A percentile compares a stretch with the other conserved stretches of the same genome.
Conservation (phyloP, 345 rosid species). For the Arabis hirsuta region DNA sequence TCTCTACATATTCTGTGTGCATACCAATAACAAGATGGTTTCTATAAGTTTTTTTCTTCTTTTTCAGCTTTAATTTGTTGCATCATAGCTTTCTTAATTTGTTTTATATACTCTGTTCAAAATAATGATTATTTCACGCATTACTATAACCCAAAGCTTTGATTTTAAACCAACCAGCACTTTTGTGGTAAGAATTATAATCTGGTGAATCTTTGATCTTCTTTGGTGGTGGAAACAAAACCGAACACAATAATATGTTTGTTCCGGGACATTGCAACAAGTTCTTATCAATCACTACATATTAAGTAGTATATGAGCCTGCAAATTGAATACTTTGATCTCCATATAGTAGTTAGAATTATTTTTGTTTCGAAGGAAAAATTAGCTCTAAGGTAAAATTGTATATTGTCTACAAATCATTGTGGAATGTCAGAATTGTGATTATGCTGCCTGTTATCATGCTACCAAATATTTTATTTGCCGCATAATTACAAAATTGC, state of each 20-base stretch:
- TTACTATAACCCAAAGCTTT: constrained; percentile 5
- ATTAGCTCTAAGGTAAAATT: no score
- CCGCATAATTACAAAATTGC: no score
- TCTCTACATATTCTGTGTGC: constrained; percentile 4
- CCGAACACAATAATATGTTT: neutral
- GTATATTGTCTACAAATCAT: neutral
- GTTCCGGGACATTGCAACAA: neutral
- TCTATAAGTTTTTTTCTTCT: neutral
- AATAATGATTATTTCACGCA: neutral
- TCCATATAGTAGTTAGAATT: no score
- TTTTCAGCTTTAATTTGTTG: constrained; percentile 1
- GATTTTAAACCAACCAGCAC: neutral
- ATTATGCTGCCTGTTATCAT: no score
- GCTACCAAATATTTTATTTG: no score
- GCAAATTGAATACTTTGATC: no score
- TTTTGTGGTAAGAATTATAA: neutral
- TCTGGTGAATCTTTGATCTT: neutral
- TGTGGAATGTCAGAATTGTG: neutral
- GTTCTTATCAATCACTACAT: neutral
- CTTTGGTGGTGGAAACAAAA: neutral
- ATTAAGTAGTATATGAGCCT: no score
- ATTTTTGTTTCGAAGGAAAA: no score
- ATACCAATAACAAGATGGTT: constrained; percentile 12
- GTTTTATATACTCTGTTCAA: constrained; percentile 7
- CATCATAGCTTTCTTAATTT: neutral